These are phyloP conservation scores for Draba incana DNA, from an alignment of 345 rosid genomes.

Conservation along the genomic window DNA sequence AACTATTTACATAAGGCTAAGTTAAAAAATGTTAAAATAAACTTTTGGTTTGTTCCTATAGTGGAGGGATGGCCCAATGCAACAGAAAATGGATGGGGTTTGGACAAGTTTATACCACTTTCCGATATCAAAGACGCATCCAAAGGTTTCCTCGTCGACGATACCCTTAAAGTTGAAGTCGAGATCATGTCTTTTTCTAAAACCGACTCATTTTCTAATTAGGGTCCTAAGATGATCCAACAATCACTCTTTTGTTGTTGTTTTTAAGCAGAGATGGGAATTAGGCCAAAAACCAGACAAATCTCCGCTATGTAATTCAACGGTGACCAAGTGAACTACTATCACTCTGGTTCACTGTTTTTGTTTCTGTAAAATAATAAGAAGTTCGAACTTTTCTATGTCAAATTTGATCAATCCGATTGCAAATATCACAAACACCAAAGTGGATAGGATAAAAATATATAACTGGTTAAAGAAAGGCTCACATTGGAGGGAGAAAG, in stretches of 20 bases:
- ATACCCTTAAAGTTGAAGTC: slow-evolving; percentile 5
- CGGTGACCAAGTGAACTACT: neutral
- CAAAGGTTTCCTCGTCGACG: slow-evolving; percentile 19
- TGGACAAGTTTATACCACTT: neutral
- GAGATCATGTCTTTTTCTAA: slow-evolving; percentile 7
- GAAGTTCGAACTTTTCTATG: neutral
- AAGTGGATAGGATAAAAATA: too few relatives aligned
- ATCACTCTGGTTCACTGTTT: slow-evolving; percentile 4
- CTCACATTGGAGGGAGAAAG: too few relatives aligned
- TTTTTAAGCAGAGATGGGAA: neutral
- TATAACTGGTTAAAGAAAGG: too few relatives aligned
- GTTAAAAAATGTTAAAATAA: too few relatives aligned
- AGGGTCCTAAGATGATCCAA: slow-evolving; percentile 16
- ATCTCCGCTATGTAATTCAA: slow-evolving; percentile 37
- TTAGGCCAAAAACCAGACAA: slow-evolving; percentile 40
- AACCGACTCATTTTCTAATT: neutral
- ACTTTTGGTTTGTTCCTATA: neutral
- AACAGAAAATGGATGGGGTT: slow-evolving; percentile 17
- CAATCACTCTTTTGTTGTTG: slow-evolving; percentile 31
- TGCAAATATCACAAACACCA: neutral
- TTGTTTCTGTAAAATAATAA: neutral
- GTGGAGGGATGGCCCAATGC: slow-evolving; percentile 15
- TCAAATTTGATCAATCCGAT: neutral
- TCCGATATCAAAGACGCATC: neutral
- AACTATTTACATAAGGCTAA: too few relatives aligned